Conservation (phyloP, 805 yeast species). For the Spathaspora sp. region DNA sequence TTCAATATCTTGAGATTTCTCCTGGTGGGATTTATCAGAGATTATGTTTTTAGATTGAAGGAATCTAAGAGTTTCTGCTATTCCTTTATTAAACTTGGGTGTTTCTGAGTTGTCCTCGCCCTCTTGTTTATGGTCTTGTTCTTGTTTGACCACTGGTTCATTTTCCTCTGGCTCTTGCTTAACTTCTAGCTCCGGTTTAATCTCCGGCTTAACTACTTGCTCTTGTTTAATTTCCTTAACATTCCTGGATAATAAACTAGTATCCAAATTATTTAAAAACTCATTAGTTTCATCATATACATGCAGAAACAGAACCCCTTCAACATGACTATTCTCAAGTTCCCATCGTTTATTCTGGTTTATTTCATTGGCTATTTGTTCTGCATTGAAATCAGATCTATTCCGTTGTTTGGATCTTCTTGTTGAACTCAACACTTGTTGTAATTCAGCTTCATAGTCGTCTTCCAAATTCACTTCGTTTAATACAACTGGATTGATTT, state of each 20-base stretch:
- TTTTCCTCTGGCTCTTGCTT: background rate
- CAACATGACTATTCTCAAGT: slow-evolving; percentile 10
- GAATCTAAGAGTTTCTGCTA: slow-evolving; percentile 25
- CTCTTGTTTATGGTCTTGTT: background rate
- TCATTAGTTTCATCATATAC: slow-evolving; percentile 43
- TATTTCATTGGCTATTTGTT: slow-evolving; percentile 34
- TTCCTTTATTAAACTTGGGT: slow-evolving; percentile 15
- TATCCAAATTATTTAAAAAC: slow-evolving; percentile 24
- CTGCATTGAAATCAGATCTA: slow-evolving; percentile 20
- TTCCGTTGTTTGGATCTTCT: slow-evolving; percentile 22
- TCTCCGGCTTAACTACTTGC: background rate
- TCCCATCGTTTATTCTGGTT: slow-evolving; percentile 16
- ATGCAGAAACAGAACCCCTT: slow-evolving; percentile 7
- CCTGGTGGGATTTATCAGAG: slow-evolving; percentile 7
- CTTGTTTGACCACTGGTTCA: background rate
- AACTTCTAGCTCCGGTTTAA: background rate
- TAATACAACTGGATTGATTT: background rate
- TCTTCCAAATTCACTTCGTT: slow-evolving; percentile 18
- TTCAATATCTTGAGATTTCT: slow-evolving; percentile 11
- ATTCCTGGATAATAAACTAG: background rate
- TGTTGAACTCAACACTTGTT: slow-evolving; percentile 21
- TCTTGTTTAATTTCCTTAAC: background rate
- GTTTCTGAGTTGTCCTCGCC: background rate
- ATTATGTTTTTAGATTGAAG: slow-evolving; percentile 21
- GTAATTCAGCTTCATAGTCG: slow-evolving; percentile 27